Percentiles rank a stretch among this genome's conserved stretches.
phyloP scores from a whole-genome alignment of 2,329 filamentous ascomycete species.

The Dothistroma septosporum region DNA sequence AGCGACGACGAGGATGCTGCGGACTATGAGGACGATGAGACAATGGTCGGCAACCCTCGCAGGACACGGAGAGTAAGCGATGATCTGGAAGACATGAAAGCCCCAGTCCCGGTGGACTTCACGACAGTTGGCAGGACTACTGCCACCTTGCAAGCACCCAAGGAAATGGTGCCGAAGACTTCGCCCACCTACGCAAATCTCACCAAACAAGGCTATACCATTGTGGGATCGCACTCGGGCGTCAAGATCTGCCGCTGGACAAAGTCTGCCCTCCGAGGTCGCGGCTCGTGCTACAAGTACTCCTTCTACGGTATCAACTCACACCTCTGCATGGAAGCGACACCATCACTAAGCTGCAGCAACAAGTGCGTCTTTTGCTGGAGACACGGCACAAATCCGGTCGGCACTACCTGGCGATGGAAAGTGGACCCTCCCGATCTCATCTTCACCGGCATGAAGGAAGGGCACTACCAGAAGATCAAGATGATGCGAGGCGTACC shows the following conservation, averaged over 20 bases:
- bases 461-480: slow-evolving; percentile 93
- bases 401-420: slow-evolving; percentile 96
- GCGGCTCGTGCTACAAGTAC: slow-evolving; percentile 95
- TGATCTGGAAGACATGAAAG: slow-evolving; percentile 74
- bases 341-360: slow-evolving; percentile 87
- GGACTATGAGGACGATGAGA: slow-evolving; percentile 48
- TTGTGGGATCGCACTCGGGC: slow-evolving; percentile 90
- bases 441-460: slow-evolving; percentile 87
- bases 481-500: slow-evolving; percentile 94
- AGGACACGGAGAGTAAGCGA: slow-evolving; percentile 50
- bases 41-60: slow-evolving; percentile 38
- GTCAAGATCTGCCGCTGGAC: slow-evolving; percentile 99
- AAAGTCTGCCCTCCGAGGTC: slow-evolving; percentile 87
- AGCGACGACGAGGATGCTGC: slow-evolving; percentile 72
- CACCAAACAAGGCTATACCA: slow-evolving; percentile 94
- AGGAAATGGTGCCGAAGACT: slow-evolving; percentile 90
- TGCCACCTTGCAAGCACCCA: slow-evolving; percentile 50
- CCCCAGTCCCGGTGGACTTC: slow-evolving; percentile 77
- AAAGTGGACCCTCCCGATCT: slow-evolving; percentile 83
- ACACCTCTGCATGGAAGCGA: slow-evolving; percentile 98
- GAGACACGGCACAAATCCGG: slow-evolving; percentile 95
- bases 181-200: slow-evolving; percentile 85
- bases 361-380: slow-evolving; percentile 99
- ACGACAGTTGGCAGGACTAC: slow-evolving; percentile 61
- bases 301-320: slow-evolving; percentile 96